Evolutionary conservation across 306 rosid genomes (phyloP).

Genomic region (Begonia peltatifolia): DNA sequence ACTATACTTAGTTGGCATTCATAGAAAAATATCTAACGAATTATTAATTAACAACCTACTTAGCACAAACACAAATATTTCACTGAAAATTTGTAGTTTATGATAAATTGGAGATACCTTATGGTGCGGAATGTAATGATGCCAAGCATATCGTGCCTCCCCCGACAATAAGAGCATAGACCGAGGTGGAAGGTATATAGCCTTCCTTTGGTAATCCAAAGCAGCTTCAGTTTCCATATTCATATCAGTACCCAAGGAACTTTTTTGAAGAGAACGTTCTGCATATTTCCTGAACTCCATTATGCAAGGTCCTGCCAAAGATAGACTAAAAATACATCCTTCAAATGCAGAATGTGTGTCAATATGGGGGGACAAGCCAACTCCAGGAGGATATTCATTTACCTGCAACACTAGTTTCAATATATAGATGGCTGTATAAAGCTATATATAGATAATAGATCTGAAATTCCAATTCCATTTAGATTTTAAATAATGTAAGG

Average conservation of each 20-base stretch:
- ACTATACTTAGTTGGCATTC: no score
- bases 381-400: slow-evolving; percentile 92
- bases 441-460: no score
- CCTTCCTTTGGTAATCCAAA: slow-evolving; percentile 40
- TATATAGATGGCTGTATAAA: no score
- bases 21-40: no score
- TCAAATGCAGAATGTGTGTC: slow-evolving; percentile 99
- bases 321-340: slow-evolving; percentile 90
- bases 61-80: no score
- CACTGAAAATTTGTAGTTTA: neutral
- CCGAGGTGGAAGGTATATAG: slow-evolving; percentile 67
- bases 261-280: slow-evolving; percentile 26
- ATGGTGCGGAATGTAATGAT: slow-evolving; percentile 86
- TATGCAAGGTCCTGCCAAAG: slow-evolving; percentile 89
- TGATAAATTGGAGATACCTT: slow-evolving; percentile 32
- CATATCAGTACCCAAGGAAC: slow-evolving; percentile 21
- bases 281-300: slow-evolving; percentile 82
- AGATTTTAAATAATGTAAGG: no score
- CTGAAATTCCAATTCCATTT: no score
- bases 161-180: slow-evolving; percentile 70
- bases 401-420: slow-evolving; percentile 34
- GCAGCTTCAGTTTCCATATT: slow-evolving; percentile 29
- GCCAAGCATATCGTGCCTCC: slow-evolving; percentile 90
- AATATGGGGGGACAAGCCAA: slow-evolving; percentile 91
- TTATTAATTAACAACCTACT: no score